A percentile compares a stretch with the other conserved stretches of the same genome.
These are phyloP conservation scores for Phyllosticta citribraziliensis DNA, from an alignment of 2,329 filamentous ascomycete species.

Conservation along the genomic window DNA sequence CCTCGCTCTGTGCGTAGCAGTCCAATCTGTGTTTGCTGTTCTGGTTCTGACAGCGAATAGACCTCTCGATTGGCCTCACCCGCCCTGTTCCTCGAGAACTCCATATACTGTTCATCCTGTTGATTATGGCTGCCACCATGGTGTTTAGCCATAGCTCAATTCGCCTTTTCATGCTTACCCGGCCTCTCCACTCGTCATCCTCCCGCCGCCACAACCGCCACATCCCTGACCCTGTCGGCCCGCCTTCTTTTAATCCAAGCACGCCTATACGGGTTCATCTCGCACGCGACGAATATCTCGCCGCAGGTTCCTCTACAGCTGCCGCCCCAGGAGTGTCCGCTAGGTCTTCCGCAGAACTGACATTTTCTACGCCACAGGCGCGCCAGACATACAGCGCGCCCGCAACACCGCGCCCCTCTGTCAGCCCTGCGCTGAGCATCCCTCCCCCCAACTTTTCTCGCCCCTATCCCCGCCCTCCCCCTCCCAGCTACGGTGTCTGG, in stretches of 20 bases:
- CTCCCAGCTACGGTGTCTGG: conserved; percentile 82
- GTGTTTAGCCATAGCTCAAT: conserved; percentile 75
- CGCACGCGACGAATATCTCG: conserved; percentile 62
- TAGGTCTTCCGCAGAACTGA: conserved; percentile 8
- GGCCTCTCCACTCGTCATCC: conserved; percentile 29
- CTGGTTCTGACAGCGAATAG: conserved; percentile 33
- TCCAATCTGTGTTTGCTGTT: neutral
- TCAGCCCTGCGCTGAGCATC: neutral
- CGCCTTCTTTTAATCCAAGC: conserved; percentile 51
- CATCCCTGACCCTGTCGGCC: conserved; percentile 46
- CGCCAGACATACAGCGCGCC: neutral
- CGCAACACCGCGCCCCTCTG: neutral
- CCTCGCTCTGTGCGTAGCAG: neutral
- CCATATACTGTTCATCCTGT: conserved; percentile 68
- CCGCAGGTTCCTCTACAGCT: conserved; percentile 12
- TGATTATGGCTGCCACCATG: conserved; percentile 63
- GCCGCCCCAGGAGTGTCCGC: neutral
- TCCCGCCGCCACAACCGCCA: conserved; percentile 29
- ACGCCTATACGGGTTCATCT: conserved; percentile 69
- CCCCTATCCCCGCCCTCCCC: conserved; percentile 37
- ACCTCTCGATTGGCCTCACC: conserved; percentile 62
- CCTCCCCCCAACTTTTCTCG: neutral
- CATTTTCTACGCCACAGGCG: neutral
- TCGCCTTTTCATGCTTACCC: conserved; percentile 58
- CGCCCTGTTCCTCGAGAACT: conserved; percentile 58